Evolutionary conservation across 2,329 filamentous ascomycete species (phyloP).

Genomic region (Colletotrichum sublineola): DNA sequence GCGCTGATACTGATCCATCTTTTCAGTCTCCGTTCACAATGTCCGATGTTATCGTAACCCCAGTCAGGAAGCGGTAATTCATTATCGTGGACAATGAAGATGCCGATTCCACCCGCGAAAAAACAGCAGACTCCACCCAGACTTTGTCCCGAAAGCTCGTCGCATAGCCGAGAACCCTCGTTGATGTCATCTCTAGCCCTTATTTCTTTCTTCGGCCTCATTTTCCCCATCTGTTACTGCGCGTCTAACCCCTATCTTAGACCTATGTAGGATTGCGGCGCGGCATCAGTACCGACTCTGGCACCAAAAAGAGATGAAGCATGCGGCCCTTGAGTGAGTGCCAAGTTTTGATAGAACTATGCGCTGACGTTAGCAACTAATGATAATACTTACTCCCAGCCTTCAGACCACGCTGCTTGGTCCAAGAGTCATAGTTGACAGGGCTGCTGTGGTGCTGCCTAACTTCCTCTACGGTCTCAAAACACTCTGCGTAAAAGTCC

Average conservation of each 20-base stretch:
- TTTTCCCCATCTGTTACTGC: not conserved
- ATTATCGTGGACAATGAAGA: slow-evolving; percentile 17
- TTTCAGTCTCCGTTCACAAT: not conserved
- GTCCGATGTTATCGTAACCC: slow-evolving; percentile 9
- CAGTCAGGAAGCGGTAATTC: slow-evolving; percentile 14
- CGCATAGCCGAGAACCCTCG: slow-evolving; percentile 42
- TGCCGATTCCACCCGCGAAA: slow-evolving; percentile 41
- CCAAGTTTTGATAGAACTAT: not conserved
- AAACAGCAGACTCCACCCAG: slow-evolving; percentile 33
- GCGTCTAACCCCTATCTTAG: slow-evolving; percentile 51
- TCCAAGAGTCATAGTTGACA: too few species aligned
- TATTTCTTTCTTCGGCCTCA: not conserved
- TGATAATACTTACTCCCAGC: too few species aligned
- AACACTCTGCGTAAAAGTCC: too few species aligned
- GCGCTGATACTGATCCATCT: not conserved
- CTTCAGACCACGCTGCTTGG: too few species aligned
- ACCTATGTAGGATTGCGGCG: slow-evolving; percentile 63
- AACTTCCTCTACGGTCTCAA: too few species aligned
- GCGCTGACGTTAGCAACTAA: too few species aligned
- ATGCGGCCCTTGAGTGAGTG: slow-evolving; percentile 63
- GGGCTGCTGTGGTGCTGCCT: too few species aligned
- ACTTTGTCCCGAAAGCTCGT: slow-evolving; percentile 33
- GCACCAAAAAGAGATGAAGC: slow-evolving; percentile 61
- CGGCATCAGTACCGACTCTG: slow-evolving; percentile 56
- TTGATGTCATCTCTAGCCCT: slow-evolving; percentile 38